Evolutionary conservation across 2,329 filamentous ascomycete genomes (phyloP).

Genomic region (Botrytis pseudocinerea): DNA sequence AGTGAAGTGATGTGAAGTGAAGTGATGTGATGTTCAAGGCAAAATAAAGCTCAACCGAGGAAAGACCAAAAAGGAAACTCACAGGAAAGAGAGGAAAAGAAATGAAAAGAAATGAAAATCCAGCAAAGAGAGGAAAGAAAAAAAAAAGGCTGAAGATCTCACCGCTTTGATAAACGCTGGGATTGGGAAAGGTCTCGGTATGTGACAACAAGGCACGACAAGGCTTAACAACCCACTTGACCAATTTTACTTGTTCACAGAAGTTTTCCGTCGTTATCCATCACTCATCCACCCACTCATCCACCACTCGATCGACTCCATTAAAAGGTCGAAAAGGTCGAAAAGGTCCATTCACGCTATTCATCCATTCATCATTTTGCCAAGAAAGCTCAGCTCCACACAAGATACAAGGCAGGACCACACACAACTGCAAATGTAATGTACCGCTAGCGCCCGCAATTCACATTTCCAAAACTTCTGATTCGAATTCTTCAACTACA

Average conservation of each 20-base stretch:
- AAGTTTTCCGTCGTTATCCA: neutral
- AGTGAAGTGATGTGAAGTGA: no score
- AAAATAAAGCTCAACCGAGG: no score
- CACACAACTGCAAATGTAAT: neutral
- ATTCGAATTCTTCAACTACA: conserved; percentile 9
- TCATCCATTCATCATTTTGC: neutral
- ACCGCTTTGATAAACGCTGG: conserved; percentile 7
- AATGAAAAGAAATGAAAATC: no score
- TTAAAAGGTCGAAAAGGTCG: no score
- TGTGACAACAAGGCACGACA: neutral
- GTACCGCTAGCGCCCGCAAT: conserved; percentile 15
- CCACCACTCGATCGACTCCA: neutral
- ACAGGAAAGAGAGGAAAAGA: no score
- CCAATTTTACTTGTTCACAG: neutral
- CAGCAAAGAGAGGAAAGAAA: neutral
- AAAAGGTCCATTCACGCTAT: no score
- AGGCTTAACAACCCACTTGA: neutral
- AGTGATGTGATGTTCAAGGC: no score
- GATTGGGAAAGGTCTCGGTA: neutral
- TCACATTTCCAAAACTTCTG: conserved; percentile 12
- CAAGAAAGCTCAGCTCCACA: neutral
- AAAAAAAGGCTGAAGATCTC: conserved; percentile 5
- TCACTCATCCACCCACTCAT: no score
- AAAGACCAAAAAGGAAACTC: neutral
- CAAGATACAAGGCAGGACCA: no score